Conservation (phyloP, 805 yeast species). For the Wickerhamiella shivajii region DNA sequence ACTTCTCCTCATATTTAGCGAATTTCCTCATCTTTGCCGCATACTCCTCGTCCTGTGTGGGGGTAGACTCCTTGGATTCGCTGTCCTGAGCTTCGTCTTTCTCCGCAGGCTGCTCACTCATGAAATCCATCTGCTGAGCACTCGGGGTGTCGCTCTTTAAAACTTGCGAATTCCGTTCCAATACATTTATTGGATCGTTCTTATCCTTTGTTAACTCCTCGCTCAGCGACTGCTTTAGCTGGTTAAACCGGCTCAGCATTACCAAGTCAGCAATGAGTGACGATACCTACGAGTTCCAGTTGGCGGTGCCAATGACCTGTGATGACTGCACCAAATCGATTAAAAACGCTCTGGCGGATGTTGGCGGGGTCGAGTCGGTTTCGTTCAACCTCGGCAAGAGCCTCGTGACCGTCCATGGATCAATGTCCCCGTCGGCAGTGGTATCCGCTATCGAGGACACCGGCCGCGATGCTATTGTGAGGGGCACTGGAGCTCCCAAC, state of each 20-base stretch:
- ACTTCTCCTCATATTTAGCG: slow-evolving; percentile 66
- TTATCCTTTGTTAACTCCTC: slow-evolving; percentile 35
- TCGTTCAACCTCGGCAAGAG: slow-evolving; percentile 45
- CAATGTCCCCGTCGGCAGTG: slow-evolving; percentile 60
- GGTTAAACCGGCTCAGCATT: slow-evolving; percentile 46
- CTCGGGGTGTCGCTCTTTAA: slow-evolving; percentile 16
- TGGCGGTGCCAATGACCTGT: slow-evolving; percentile 79
- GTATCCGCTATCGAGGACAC: slow-evolving; percentile 52
- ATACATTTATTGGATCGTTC: slow-evolving; percentile 13
- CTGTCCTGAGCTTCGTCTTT: slow-evolving; percentile 8
- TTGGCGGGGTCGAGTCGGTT: slow-evolving; percentile 33
- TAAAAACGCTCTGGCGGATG: slow-evolving; percentile 33
- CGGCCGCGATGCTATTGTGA: slow-evolving; percentile 79
- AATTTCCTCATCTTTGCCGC: slow-evolving; percentile 18
- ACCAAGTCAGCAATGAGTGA: not conserved
- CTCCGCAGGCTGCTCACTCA: slow-evolving; percentile 5
- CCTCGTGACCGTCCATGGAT: slow-evolving; percentile 53
- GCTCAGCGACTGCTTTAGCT: slow-evolving; percentile 45
- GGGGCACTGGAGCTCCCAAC: slow-evolving; percentile 81
- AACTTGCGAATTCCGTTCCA: slow-evolving; percentile 15
- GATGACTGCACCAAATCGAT: slow-evolving; percentile 53
- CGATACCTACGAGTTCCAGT: slow-evolving; percentile 23
- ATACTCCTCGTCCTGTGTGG: slow-evolving; percentile 4
- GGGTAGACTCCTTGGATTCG: slow-evolving; percentile 7
- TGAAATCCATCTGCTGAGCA: slow-evolving; percentile 14